Evolutionary conservation across 768 basidiomycete genomes (phyloP), one percentile per base, ranked within the genome.

Genomic region (Termitomyces sp.): DNA sequence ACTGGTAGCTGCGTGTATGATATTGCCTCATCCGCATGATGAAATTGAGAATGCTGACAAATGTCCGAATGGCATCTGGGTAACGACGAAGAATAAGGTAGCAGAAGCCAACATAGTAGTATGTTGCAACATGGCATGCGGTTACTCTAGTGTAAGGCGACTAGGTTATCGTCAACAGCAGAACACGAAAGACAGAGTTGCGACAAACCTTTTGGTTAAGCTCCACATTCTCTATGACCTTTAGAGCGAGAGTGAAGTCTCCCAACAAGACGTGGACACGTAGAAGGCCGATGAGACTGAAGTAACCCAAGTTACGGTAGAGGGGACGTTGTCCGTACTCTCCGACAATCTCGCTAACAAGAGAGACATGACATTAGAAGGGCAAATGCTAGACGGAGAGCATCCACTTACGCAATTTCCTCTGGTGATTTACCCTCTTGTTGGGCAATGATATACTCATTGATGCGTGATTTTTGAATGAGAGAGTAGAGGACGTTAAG

Each of bases 401-500:
- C n/a, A 22, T 52, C 5, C 7, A 83, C 88, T 60, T 61, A 95
- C 90, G 82, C 86, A 65, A 92, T 88, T 69, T 96, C 92, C 58
- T 94, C 93, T 0, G 82, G 76, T 9, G 83, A 79, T 71, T 90
- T 90, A 26, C 93, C 91, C 62, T 86, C 79, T 65, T 90, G 84
- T 57, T 87, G 82, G 7, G 96, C 95, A 59, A 77, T 69, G 59
- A 99, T 86, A 72, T 94, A 92, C 70, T 98, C 94, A 72, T 95
- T 94, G 72, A 94, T 91, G 71, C 87, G 87, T 5, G 90, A 92
- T 73, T 98, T 98, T 82, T 98, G 96, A 62, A 99, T 95, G 64
- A 99, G 82, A 20, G 94, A 98, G 77, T 99, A 99, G 27, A 99
- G 81, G 39, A 99, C 96, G 74, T 99, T 98, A 65, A 99, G 81